Percentiles rank a stretch among this genome's conserved stretches.
These are phyloP conservation scores for Besnoitia besnoiti DNA, from an alignment of 169 alveolate genomes.

Conservation along the genomic window DNA sequence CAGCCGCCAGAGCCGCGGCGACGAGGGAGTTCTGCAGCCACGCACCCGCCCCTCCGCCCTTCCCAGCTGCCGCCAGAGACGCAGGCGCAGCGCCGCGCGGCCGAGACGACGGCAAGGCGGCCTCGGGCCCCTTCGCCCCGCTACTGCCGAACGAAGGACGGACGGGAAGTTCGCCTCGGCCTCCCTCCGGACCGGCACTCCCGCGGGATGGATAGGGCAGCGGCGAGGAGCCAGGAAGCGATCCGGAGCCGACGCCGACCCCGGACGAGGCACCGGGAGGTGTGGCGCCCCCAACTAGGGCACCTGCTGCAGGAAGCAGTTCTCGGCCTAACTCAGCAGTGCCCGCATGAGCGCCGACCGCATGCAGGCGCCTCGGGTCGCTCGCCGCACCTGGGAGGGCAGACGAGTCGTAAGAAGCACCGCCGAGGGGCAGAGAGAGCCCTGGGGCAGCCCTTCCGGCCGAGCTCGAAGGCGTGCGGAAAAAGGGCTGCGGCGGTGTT, in stretches of 20 bases:
- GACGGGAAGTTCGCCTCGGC: not conserved
- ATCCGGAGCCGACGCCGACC: not conserved
- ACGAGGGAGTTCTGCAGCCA: not conserved
- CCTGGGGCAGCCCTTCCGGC: not conserved
- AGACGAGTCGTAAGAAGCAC: not conserved
- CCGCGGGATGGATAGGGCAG: not conserved
- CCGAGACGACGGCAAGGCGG: not conserved
- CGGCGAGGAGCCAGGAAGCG: not conserved
- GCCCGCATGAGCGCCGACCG: not conserved
- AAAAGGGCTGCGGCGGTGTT: too few species aligned
- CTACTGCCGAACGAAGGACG: not conserved
- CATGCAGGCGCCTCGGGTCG: not conserved
- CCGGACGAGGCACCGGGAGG: not conserved
- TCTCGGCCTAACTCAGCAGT: not conserved
- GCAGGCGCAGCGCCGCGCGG: not conserved
- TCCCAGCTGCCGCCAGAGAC: not conserved
- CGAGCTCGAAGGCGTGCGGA: not conserved
- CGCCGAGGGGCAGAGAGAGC: not conserved
- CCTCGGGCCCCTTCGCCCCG: not conserved
- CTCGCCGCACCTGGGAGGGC: not conserved
- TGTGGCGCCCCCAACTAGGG: not conserved
- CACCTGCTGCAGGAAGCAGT: not conserved
- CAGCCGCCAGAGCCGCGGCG: conserved; percentile 21
- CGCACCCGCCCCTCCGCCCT: not conserved
- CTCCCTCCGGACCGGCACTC: not conserved